Conservation (phyloP, 495 filamentous ascomycete genomes). For the Tuber microsphaerosporum region DNA sequence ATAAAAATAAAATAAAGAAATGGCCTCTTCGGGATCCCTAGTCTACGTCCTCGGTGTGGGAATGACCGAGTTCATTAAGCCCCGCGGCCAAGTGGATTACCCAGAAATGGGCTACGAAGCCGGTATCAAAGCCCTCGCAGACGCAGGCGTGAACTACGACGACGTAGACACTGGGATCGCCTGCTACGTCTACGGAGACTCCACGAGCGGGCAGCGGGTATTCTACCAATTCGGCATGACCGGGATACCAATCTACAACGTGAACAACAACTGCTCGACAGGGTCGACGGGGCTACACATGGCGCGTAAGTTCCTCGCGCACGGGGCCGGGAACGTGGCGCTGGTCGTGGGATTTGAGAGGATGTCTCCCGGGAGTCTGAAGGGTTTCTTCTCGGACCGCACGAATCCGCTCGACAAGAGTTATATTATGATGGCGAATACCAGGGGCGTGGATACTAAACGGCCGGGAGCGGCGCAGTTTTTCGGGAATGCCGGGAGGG, state of each 20-base stretch:
- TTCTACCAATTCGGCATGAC: slow-evolving; percentile 99
- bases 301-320: slow-evolving; percentile 69
- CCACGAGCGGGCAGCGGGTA: slow-evolving; percentile 88
- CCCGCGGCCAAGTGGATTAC: slow-evolving; percentile 82
- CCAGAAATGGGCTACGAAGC: slow-evolving; percentile 90
- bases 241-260: slow-evolving; percentile 88
- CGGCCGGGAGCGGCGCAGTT: slow-evolving; percentile 82
- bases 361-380: slow-evolving; percentile 86
- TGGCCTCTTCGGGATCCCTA: slow-evolving; percentile 39
- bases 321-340: slow-evolving; percentile 75
- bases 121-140: slow-evolving; percentile 88
- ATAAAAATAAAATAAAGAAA: not conserved
- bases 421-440: slow-evolving; percentile 70
- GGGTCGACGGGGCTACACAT: slow-evolving; percentile 81
- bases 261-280: slow-evolving; percentile 97
- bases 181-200: slow-evolving; percentile 95
- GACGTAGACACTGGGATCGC: slow-evolving; percentile 94
- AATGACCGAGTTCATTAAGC: slow-evolving; percentile 99
- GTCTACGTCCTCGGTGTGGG: slow-evolving; percentile 93
- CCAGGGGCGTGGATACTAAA: slow-evolving; percentile 63
- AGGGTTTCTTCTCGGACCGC: slow-evolving; percentile 72
- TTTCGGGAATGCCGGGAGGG: slow-evolving; percentile 89
- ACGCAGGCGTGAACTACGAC: slow-evolving; percentile 93
- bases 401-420: slow-evolving; percentile 66
- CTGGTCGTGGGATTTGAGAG: slow-evolving; percentile 95